Conservation (phyloP, 257 asterid species). For the Salvia miltiorrhiza region DNA sequence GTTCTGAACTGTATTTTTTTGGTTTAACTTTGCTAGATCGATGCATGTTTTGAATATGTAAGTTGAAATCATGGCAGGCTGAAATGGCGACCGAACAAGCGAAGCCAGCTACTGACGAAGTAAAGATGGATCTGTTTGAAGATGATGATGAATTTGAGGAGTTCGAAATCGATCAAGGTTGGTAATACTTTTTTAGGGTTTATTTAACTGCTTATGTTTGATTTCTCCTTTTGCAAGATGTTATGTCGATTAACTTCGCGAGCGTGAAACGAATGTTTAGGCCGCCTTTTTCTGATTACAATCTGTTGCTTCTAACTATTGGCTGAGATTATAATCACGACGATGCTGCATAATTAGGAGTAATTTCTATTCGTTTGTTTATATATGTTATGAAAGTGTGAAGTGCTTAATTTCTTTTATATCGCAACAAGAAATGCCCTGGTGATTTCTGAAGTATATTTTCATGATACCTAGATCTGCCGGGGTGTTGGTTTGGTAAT, state of each 20-base stretch:
- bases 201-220: background rate
- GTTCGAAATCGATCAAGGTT: constrained; percentile 71
- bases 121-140: constrained; percentile 74
- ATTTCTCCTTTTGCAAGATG: background rate
- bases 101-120: constrained; percentile 58
- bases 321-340: background rate
- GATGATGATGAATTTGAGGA: constrained; percentile 92
- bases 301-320: constrained; percentile 1
- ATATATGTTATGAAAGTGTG: background rate
- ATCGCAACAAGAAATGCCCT: background rate
- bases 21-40: background rate
- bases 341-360: background rate
- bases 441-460: background rate
- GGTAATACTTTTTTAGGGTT: background rate
- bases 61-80: constrained; percentile 6
- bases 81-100: constrained; percentile 75
- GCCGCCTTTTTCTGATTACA: background rate
- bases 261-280: constrained; percentile 3
- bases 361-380: background rate
- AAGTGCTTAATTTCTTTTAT: background rate
- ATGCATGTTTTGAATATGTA: background rate
- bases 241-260: background rate
- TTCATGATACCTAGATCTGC: background rate
- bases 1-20: background rate
- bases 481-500: background rate